phyloP scores from a whole-genome alignment of 805 yeast genomes.

The Yarrowia sp. region DNA sequence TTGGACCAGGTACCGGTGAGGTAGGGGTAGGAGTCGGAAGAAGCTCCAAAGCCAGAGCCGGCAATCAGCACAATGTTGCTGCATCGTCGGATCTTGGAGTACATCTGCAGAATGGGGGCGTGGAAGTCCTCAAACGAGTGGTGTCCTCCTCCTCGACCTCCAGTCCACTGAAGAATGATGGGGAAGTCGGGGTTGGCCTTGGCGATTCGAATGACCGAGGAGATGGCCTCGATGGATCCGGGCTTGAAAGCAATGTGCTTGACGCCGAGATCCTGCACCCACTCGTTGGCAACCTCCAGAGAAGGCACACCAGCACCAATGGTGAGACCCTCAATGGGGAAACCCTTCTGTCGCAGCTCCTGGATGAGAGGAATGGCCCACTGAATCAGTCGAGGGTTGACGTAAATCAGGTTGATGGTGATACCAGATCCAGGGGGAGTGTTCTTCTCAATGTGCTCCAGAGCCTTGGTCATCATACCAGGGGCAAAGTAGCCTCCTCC shows the following conservation, averaged over 20 bases:
- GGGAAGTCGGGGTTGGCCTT: conserved; percentile 96
- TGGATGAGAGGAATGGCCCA: conserved; percentile 98
- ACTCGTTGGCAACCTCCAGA: conserved; percentile 93
- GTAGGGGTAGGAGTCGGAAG: conserved; percentile 95
- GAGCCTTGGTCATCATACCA: conserved; percentile 65
- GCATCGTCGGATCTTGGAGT: conserved; percentile 88
- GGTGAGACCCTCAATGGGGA: conserved; percentile 92
- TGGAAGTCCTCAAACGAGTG: conserved; percentile 99
- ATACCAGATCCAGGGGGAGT: conserved; percentile 85
- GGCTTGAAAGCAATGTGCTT: conserved; percentile 96
- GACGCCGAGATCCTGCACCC: conserved; percentile 86
- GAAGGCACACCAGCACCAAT: conserved; percentile 99
- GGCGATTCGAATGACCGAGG: conserved; percentile 84
- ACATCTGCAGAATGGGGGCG: conserved; percentile 94
- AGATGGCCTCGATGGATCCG: conserved; percentile 91
- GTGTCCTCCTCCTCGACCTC: conserved; percentile 99
- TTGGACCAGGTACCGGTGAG: conserved; percentile 97
- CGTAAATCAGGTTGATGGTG: conserved; percentile 89
- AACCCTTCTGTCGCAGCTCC: conserved; percentile 83
- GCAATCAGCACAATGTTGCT: conserved; percentile 87
- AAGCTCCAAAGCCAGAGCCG: conserved; percentile 98
- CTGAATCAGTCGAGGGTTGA: conserved; percentile 94
- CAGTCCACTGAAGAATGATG: conserved; percentile 98
- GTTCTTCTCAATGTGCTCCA: conserved; percentile 65
- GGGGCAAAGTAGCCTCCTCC: conserved; percentile 98